Evolutionary conservation across 2,329 filamentous ascomycete genomes (phyloP), one percentile per base, ranked within the genome.

Genomic region (Xylaria sp.): DNA sequence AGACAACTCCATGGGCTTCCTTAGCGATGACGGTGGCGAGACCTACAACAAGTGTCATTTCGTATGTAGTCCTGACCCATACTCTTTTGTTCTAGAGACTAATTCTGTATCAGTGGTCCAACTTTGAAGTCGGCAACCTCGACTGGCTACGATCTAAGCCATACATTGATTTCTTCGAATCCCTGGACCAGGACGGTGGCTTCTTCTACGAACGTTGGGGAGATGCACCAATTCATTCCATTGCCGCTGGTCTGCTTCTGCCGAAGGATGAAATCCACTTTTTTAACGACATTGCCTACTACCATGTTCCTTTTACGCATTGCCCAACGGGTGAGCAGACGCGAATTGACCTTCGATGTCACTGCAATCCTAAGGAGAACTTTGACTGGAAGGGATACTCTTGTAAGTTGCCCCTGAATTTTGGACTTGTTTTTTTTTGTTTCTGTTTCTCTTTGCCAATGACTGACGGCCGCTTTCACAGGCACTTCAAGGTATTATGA

Each of bases 131-230:
- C 67, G 94, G 93, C 65, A 95, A 89, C 76, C 82, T 99, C 46
- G 84, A 95, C 70, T 99, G 94, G 92, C 84, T 99, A 57, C 88
- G 94, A 65, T 94, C 91, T 66, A 80, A 92, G 73, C 83, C 90
- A 19, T 99, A 99, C 77, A 78, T 88, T 50, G 93, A 97, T 76
- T 99, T 86, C 79, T 99, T 99, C 71, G 85, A 92, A 54, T 83
- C 86, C 4, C 85, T 99, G 35, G 94, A 99, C 75, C 79, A 84
- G 67, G 92, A 96, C 56, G 94, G 94, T 65, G 94, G 94, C 64
- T 99, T 99, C 83, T 97, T 97, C 81, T 97, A 97, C 75, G 94
- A 99, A 77, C 88, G 93, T 69, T 99, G 93, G 93, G 93, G 93
- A 61, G 93, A 99, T 76, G 94, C 94, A 4, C 94, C 94, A 0